A percentile compares a stretch with the other conserved stretches of the same genome.
Conservation (phyloP, 805 yeast genomes). For the Ascoidea asiatica region DNA sequence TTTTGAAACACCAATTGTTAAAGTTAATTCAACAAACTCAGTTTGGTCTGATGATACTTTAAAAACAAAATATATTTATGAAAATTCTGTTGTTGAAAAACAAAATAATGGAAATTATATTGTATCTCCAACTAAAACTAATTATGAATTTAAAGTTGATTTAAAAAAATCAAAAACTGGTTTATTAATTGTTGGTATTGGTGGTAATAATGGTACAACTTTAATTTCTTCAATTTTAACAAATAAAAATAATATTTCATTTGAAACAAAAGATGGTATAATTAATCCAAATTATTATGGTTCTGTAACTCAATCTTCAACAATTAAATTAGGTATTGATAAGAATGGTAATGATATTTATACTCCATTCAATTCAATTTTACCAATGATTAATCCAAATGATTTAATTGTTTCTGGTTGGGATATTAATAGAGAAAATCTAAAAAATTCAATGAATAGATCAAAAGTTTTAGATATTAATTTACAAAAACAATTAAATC, state of each 20-base stretch:
- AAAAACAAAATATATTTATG: conserved; percentile 30
- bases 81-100: conserved; percentile 27
- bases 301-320: conserved; percentile 86
- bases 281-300: conserved; percentile 77
- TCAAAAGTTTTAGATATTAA: conserved; percentile 79
- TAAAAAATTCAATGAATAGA: conserved; percentile 70
- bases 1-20: conserved; percentile 9
- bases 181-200: conserved; percentile 81
- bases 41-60: conserved; percentile 25
- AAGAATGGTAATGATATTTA: conserved; percentile 71
- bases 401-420: conserved; percentile 88
- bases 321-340: conserved; percentile 83
- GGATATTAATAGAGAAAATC: conserved; percentile 71
- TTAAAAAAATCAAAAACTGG: conserved; percentile 77
- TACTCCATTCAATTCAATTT: conserved; percentile 80
- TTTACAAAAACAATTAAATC: conserved; percentile 62
- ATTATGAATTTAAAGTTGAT: conserved; percentile 80
- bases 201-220: conserved; percentile 95
- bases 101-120: conserved; percentile 4
- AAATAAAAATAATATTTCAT: conserved; percentile 63
- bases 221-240: conserved; percentile 76
- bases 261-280: conserved; percentile 72
- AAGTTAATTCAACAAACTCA: conserved; percentile 24
- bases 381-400: conserved; percentile 84
- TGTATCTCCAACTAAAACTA: conserved; percentile 53